Conservation (phyloP, 495 filamentous ascomycete genomes). For the Hypoxylon crocopeplum region DNA sequence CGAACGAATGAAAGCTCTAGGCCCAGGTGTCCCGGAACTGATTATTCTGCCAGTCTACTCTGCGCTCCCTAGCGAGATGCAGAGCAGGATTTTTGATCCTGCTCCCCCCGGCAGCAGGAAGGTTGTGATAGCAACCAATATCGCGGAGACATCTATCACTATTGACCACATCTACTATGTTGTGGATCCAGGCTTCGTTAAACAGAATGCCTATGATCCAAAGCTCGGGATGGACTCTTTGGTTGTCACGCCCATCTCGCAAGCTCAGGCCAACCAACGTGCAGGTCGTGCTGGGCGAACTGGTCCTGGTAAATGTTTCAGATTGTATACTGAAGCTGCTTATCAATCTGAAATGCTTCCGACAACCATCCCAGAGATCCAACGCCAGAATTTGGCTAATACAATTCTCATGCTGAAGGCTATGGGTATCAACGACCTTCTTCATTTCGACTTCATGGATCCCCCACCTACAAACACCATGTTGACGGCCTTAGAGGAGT, state of each 20-base stretch:
- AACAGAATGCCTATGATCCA: slow-evolving; percentile 95
- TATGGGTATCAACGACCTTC: slow-evolving; percentile 97
- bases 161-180: slow-evolving; percentile 99
- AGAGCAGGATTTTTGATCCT: slow-evolving; percentile 92
- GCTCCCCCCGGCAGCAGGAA: slow-evolving; percentile 88
- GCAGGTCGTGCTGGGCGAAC: slow-evolving; percentile 93
- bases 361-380: slow-evolving; percentile 94
- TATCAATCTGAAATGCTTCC: slow-evolving; percentile 98
- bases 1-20: slow-evolving; percentile 96
- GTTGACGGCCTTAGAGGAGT: slow-evolving; percentile 93
- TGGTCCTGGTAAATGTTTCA: slow-evolving; percentile 94
- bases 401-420: slow-evolving; percentile 99
- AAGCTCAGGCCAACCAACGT: slow-evolving; percentile 95
- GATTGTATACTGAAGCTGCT: slow-evolving; percentile 93
- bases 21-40: slow-evolving; percentile 88
- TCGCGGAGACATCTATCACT: slow-evolving; percentile 96
- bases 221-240: slow-evolving; percentile 98
- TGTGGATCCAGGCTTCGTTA: slow-evolving; percentile 95
- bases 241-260: slow-evolving; percentile 92
- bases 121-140: slow-evolving; percentile 98
- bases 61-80: slow-evolving; percentile 90
- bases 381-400: slow-evolving; percentile 89
- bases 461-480: slow-evolving; percentile 97
- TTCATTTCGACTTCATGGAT: slow-evolving; percentile 99
- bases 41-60: slow-evolving; percentile 95